A percentile compares a stretch with the other conserved stretches of the same genome.
phyloP scores from a whole-genome alignment of 768 basidiomycete genomes.

The Rhodotorula kratochvilovae region DNA sequence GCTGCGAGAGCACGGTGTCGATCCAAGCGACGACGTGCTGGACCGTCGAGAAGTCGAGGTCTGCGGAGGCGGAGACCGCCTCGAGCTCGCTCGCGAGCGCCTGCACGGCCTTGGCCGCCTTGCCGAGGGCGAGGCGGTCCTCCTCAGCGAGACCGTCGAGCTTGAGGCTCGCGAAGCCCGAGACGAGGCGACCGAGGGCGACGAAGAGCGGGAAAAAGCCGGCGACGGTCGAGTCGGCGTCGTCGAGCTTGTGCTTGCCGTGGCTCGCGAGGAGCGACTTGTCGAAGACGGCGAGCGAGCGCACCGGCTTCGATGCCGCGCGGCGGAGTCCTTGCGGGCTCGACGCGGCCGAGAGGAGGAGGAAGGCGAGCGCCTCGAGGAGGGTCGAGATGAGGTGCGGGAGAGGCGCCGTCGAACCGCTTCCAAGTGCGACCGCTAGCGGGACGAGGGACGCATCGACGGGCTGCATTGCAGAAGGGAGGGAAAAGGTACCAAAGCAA shows the following conservation, averaged over 20 bases:
- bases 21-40: conserved; percentile 61
- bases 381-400: conserved; percentile 16
- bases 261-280: conserved; percentile 31
- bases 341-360: conserved; percentile 2
- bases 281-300: conserved; percentile 29
- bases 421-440: conserved; percentile 14
- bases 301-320: conserved; percentile 16
- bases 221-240: conserved; percentile 25
- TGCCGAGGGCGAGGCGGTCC: conserved; percentile 18
- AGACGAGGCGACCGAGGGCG: conserved; percentile 16
- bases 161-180: background rate
- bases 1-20: conserved; percentile 50
- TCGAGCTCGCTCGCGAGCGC: conserved; percentile 52
- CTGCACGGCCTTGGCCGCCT: conserved; percentile 46
- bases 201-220: conserved; percentile 24
- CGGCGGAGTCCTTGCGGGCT: conserved; percentile 9
- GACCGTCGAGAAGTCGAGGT: conserved; percentile 64
- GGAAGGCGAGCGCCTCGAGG: conserved; percentile 17
- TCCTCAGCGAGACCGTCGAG: background rate
- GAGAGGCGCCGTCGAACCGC: background rate
- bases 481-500: conserved; percentile 37
- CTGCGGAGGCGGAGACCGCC: conserved; percentile 47
- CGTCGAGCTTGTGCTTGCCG: conserved; percentile 33
- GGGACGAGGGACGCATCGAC: conserved; percentile 33
- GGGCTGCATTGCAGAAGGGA: conserved; percentile 48